Percentiles rank a stretch among this genome's conserved stretches.
Evolutionary conservation across 805 yeast species (phyloP).

Genomic region (Torulaspora gathmanii): DNA sequence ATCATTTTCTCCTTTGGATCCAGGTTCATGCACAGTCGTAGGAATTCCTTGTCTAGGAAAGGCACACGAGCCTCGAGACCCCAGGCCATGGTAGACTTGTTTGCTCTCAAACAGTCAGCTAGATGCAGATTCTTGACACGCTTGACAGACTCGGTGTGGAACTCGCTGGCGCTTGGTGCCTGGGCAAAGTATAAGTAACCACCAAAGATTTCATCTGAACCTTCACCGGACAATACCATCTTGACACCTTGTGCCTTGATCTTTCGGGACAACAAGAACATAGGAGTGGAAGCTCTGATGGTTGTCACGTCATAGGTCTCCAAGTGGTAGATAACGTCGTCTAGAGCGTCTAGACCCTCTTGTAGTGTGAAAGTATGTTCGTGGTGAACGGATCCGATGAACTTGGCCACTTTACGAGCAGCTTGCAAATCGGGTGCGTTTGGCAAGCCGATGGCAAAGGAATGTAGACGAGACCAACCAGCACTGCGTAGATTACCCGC

Average conservation of each 20-base stretch:
- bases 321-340: constrained; percentile 90
- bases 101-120: constrained; percentile 97
- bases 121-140: constrained; percentile 96
- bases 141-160: constrained; percentile 92
- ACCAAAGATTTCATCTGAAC: constrained; percentile 98
- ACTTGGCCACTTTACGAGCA: constrained; percentile 94
- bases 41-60: constrained; percentile 89
- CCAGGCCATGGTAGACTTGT: constrained; percentile 99
- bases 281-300: constrained; percentile 98
- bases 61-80: constrained; percentile 99
- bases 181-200: constrained; percentile 96
- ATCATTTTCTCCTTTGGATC: constrained; percentile 90
- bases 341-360: constrained; percentile 93
- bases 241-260: constrained; percentile 99
- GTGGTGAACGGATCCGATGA: constrained; percentile 93
- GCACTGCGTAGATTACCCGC: constrained; percentile 73
- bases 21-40: constrained; percentile 90
- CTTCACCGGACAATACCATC: constrained; percentile 99
- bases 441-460: constrained; percentile 95
- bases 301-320: constrained; percentile 99
- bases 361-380: constrained; percentile 95
- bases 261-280: constrained; percentile 93
- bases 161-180: constrained; percentile 89
- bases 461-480: constrained; percentile 81
- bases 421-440: constrained; percentile 97